Conservation (phyloP, 1,139 yeast species). For the Saccharomyces hybrid region DNA sequence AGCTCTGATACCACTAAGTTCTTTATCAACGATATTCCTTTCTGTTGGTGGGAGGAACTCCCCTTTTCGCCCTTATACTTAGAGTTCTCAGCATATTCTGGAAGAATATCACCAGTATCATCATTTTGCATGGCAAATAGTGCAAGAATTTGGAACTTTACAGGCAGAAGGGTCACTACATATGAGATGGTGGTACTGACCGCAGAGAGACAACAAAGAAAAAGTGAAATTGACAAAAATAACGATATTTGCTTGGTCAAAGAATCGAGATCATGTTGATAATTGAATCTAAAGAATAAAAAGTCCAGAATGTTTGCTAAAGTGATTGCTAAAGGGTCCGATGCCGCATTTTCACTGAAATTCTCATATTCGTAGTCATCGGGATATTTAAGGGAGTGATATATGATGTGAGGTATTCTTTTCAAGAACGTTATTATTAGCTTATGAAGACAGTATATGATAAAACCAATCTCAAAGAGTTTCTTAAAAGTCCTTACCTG, state of each 20-base stretch:
- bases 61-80: constrained; percentile 1
- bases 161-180: constrained; percentile 28
- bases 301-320: constrained; percentile 42
- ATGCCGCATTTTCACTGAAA: constrained; percentile 12
- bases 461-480: constrained; percentile 20
- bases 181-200: constrained; percentile 45
- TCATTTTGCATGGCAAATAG: constrained; percentile 21
- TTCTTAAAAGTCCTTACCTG: constrained; percentile 13
- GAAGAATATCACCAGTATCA: constrained; percentile 13
- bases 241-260: constrained; percentile 59
- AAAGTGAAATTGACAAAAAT: constrained; percentile 55
- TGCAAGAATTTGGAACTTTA: constrained; percentile 24
- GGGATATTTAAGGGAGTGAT: constrained; percentile 15
- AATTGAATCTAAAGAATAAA: constrained; percentile 30
- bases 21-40: constrained; percentile 30
- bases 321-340: constrained; percentile 62
- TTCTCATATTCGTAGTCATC: constrained; percentile 12
- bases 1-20: constrained; percentile 57
- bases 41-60: background rate
- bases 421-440: constrained; percentile 19
- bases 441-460: constrained; percentile 27
- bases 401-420: constrained; percentile 22
- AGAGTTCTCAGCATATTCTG: constrained; percentile 11
- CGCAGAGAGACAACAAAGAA: constrained; percentile 59
- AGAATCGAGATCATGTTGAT: constrained; percentile 40